phyloP scores from a whole-genome alignment of 176 grass and related monocot species.

The Chrysopogon serrulatus region DNA sequence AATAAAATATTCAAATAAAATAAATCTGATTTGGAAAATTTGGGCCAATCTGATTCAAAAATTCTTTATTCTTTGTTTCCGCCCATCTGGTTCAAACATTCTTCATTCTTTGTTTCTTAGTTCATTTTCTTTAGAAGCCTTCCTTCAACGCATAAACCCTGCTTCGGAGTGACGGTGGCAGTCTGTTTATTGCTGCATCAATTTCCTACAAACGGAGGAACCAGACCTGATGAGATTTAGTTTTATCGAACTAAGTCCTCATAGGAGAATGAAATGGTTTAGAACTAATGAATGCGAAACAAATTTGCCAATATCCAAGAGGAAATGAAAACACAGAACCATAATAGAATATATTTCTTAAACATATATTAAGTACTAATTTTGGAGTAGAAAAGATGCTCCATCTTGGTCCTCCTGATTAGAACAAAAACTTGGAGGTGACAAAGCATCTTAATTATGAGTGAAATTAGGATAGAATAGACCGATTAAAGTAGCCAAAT shows the following conservation, averaged over 20 bases:
- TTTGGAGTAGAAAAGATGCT: background rate
- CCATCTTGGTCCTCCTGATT: background rate
- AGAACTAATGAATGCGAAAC: background rate
- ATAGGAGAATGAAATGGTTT: background rate
- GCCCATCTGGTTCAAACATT: too few relatives aligned
- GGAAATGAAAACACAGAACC: too few relatives aligned
- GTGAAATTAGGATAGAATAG: background rate
- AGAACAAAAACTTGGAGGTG: background rate
- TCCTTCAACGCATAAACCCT: too few relatives aligned
- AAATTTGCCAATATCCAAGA: background rate
- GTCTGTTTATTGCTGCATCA: conserved; percentile 49
- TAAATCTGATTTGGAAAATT: too few relatives aligned
- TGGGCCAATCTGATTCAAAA: too few relatives aligned
- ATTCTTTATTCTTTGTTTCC: too few relatives aligned
- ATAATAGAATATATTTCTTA: background rate
- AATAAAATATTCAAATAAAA: too few relatives aligned
- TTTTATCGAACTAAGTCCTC: background rate
- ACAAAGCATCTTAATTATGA: background rate
- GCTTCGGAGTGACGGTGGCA: conserved; percentile 45
- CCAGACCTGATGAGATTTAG: background rate
- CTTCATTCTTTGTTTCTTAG: too few relatives aligned
- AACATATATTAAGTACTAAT: background rate
- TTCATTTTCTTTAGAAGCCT: too few relatives aligned
- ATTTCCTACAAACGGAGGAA: conserved; percentile 65
- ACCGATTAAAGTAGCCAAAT: background rate